A percentile compares a stretch with the other conserved stretches of the same genome.
These are phyloP conservation scores for Lactarius hatsudake DNA, from an alignment of 768 basidiomycete genomes.

Conservation along the genomic window DNA sequence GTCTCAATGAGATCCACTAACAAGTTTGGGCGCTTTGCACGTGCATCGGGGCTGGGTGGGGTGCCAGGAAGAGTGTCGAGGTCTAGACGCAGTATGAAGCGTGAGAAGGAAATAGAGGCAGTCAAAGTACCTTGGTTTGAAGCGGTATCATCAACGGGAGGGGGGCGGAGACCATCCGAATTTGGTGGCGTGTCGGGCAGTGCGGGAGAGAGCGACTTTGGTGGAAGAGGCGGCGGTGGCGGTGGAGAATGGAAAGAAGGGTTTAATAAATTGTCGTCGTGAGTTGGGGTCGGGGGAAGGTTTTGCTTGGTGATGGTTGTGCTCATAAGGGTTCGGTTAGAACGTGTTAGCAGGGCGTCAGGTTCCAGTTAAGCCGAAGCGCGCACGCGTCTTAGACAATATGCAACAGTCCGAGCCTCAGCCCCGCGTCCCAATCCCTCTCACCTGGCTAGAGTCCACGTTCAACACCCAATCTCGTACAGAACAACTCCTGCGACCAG, in stretches of 20 bases:
- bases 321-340: conserved; percentile 27
- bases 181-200: neutral
- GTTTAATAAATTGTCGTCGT: neutral
- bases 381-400: conserved; percentile 5
- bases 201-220: conserved; percentile 28
- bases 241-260: neutral
- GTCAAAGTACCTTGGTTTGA: conserved; percentile 6
- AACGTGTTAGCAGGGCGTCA: neutral
- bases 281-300: conserved; percentile 30
- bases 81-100: conserved; percentile 15
- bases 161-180: conserved; percentile 24
- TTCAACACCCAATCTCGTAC: conserved; percentile 43
- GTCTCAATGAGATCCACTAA: conserved; percentile 91
- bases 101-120: neutral
- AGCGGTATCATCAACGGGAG: conserved; percentile 23
- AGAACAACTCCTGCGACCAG: conserved; percentile 50
- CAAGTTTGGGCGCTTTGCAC: conserved; percentile 70
- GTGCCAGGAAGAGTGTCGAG: conserved; percentile 11
- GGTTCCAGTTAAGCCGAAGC: neutral
- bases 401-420: conserved; percentile 13
- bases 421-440: conserved; percentile 33
- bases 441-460: conserved; percentile 42
- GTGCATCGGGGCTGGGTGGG: conserved; percentile 39
- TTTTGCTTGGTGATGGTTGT: conserved; percentile 30
- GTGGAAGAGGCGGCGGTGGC: conserved; percentile 9